Evolutionary conservation across 371 early-diverging fungal species (phyloP).

Genomic region (Dinochytrium kinnereticum): DNA sequence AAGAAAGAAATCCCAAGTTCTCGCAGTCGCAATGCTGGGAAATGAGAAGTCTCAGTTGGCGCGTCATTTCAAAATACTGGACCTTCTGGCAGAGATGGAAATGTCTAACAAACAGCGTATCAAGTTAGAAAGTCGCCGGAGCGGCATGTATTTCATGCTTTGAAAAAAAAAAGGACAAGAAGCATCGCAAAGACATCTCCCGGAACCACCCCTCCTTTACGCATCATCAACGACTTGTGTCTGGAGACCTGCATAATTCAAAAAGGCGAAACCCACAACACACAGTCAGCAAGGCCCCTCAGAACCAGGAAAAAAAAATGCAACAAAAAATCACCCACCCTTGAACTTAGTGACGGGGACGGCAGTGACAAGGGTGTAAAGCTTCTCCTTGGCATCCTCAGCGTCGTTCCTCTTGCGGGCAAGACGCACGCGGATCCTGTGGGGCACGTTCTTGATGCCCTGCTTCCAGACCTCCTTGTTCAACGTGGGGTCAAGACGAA

Average conservation of each 20-base stretch:
- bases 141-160: too few relatives aligned
- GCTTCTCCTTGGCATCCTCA: constrained; percentile 92
- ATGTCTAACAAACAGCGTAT: too few relatives aligned
- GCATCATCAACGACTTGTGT: constrained; percentile 62
- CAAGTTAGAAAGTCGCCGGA: too few relatives aligned
- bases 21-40: too few relatives aligned
- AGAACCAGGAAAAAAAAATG: background rate
- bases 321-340: too few relatives aligned
- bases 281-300: background rate
- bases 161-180: too few relatives aligned
- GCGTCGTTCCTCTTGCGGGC: constrained; percentile 93
- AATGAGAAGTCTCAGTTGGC: too few relatives aligned
- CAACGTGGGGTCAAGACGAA: constrained; percentile 58
- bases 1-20: too few relatives aligned
- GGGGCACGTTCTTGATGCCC: constrained; percentile 89
- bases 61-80: too few relatives aligned
- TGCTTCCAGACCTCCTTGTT: constrained; percentile 76
- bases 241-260: constrained; percentile 52
- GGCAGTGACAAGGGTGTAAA: constrained; percentile 86
- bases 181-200: too few relatives aligned
- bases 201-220: too few relatives aligned
- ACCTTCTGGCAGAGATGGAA: too few relatives aligned
- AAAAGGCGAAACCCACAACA: background rate
- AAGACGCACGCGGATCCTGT: constrained; percentile 92
- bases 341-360: constrained; percentile 86